phyloP scores from a whole-genome alignment of 176 grass and related monocot genomes.

The Rhynchospora tenuis region DNA sequence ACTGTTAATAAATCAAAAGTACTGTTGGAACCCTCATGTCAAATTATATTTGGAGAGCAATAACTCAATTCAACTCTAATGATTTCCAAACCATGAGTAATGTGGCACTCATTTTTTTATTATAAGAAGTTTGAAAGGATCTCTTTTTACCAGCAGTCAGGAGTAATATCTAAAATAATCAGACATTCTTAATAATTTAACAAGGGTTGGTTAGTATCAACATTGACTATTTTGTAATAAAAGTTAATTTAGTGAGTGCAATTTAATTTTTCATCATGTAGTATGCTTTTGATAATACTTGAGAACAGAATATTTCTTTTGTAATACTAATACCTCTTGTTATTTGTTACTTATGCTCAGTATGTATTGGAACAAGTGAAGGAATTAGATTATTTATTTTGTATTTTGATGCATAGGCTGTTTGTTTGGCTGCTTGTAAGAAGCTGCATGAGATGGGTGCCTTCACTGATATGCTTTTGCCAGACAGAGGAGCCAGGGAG shows the following conservation, averaged over 20 bases:
- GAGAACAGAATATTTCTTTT: background rate
- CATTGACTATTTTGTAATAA: background rate
- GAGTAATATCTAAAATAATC: background rate
- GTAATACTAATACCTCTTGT: too few species aligned
- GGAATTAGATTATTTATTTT: background rate
- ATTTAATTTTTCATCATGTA: constrained; percentile 11
- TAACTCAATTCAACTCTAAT: background rate
- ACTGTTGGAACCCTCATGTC: background rate
- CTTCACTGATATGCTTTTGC: constrained; percentile 97
- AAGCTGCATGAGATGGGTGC: constrained; percentile 99
- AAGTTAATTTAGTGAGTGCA: background rate
- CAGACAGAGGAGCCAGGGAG: constrained; percentile 88
- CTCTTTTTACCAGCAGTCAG: background rate
- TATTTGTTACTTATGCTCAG: background rate
- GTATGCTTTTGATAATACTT: background rate
- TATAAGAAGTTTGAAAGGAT: background rate
- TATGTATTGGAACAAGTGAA: constrained; percentile 9
- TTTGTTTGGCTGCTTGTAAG: constrained; percentile 98
- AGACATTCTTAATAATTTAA: background rate
- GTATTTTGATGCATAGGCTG: constrained; percentile 49
- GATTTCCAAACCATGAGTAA: background rate
- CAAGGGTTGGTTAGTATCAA: background rate
- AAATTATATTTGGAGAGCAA: background rate
- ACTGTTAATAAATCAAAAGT: constrained; percentile 2
- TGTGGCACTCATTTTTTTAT: background rate